These are phyloP conservation scores for Phylloporus rhodoxanthus DNA, from an alignment of 768 basidiomycete species.

Conservation along the genomic window DNA sequence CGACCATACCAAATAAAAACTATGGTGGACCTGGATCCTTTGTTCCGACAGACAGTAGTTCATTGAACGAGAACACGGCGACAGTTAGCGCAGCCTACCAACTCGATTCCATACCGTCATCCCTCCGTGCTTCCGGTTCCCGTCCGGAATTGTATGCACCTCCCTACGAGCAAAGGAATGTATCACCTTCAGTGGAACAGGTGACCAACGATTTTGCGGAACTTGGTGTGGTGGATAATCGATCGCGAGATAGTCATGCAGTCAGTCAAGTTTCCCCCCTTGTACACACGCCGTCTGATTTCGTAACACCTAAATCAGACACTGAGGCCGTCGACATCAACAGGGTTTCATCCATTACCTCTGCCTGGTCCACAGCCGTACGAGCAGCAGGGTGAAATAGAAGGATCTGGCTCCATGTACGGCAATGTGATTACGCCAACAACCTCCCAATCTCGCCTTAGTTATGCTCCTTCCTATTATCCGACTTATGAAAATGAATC, in stretches of 20 bases:
- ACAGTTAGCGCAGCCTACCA: constrained; percentile 33
- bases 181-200: constrained; percentile 41
- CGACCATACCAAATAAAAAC: constrained; percentile 47
- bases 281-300: constrained; percentile 11
- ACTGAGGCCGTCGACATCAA: constrained; percentile 34
- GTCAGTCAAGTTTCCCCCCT: constrained; percentile 35
- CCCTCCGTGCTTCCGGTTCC: constrained; percentile 57
- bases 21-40: constrained; percentile 81
- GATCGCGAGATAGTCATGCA: constrained; percentile 53
- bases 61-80: constrained; percentile 19
- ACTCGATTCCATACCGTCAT: constrained; percentile 51
- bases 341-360: constrained; percentile 31
- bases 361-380: constrained; percentile 33
- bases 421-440: constrained; percentile 37
- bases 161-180: constrained; percentile 56
- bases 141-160: constrained; percentile 68
- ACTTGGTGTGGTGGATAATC: constrained; percentile 47
- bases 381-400: constrained; percentile 33
- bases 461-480: constrained; percentile 38
- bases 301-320: constrained; percentile 32
- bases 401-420: constrained; percentile 32
- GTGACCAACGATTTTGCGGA: constrained; percentile 64
- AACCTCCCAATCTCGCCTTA: constrained; percentile 31
- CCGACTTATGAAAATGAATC: constrained; percentile 40
- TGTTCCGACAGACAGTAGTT: constrained; percentile 42